phyloP scores from a whole-genome alignment of 192 early-diverging fungal genomes.

The Mortierella hygrophila region DNA sequence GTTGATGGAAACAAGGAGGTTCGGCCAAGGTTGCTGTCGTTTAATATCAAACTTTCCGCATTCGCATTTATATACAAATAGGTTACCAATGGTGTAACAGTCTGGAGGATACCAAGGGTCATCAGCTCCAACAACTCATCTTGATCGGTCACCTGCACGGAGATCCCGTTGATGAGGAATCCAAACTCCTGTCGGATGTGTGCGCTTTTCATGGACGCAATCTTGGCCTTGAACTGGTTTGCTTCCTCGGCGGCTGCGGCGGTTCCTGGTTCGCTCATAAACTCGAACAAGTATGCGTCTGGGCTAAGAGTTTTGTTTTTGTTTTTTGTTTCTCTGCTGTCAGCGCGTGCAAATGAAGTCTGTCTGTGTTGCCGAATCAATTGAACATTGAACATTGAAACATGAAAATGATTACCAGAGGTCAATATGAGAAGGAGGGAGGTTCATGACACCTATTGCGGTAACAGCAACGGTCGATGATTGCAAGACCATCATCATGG shows the following conservation, averaged over 20 bases:
- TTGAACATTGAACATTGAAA: background rate
- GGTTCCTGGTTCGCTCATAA: slow-evolving; percentile 20
- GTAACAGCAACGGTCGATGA: background rate
- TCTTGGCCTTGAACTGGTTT: background rate
- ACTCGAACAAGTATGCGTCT: slow-evolving; percentile 38
- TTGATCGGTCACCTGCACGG: slow-evolving; percentile 13
- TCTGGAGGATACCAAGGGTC: background rate
- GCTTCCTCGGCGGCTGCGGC: background rate
- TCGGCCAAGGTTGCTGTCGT: too few species aligned
- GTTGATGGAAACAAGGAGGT: background rate
- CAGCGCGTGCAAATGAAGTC: background rate
- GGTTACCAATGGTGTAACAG: slow-evolving; percentile 37
- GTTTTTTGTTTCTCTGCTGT: background rate
- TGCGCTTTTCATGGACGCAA: slow-evolving; percentile 18
- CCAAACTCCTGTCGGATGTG: slow-evolving; percentile 26
- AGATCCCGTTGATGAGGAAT: slow-evolving; percentile 19
- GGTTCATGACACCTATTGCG: slow-evolving; percentile 5
- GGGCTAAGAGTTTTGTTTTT: background rate
- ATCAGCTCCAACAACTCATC: slow-evolving; percentile 19
- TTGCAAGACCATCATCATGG: background rate
- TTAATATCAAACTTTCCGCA: background rate
- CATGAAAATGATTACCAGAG: slow-evolving; percentile 17
- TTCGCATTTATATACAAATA: background rate
- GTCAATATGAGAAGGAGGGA: slow-evolving; percentile 10
- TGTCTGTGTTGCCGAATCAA: background rate